Evolutionary conservation across 768 basidiomycete species (phyloP).

Genomic region (Suillus brevipes): DNA sequence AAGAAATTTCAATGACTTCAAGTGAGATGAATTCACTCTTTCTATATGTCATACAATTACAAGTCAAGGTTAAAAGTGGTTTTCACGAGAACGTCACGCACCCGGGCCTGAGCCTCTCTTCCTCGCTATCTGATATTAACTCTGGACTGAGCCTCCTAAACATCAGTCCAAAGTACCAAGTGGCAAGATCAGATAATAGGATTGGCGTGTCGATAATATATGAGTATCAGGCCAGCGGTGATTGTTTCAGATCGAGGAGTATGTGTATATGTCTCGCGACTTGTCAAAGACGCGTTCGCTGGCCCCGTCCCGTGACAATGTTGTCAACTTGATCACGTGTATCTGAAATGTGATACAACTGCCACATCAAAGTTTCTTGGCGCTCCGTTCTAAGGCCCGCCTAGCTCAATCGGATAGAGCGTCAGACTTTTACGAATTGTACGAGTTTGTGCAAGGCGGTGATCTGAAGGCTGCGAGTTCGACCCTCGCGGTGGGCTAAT

Average conservation of each 20-base stretch:
- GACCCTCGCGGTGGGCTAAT: constrained; percentile 63
- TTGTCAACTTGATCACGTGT: constrained; percentile 1
- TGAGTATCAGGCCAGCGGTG: neutral
- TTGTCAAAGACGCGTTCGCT: constrained; percentile 2
- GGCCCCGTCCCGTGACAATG: constrained; percentile 1
- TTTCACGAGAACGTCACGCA: constrained; percentile 13
- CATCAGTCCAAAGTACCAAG: neutral
- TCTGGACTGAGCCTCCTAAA: constrained; percentile 18
- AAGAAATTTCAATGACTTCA: constrained; percentile 58
- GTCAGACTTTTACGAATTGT: constrained; percentile 53
- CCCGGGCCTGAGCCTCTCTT: constrained; percentile 39
- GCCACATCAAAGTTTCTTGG: neutral
- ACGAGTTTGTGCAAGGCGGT: constrained; percentile 39
- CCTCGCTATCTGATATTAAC: constrained; percentile 51
- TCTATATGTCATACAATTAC: neutral
- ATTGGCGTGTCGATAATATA: neutral
- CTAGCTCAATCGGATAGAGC: constrained; percentile 55
- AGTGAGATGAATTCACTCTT: constrained; percentile 11
- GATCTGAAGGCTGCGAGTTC: constrained; percentile 55
- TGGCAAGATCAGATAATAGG: neutral
- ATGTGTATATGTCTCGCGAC: neutral
- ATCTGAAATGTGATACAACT: neutral
- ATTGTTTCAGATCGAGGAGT: neutral
- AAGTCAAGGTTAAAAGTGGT: neutral
- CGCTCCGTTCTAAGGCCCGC: constrained; percentile 32